Base-by-base conservation (phyloP, 2,329 filamentous ascomycete species). In the Calonectria hawksworthii region DNA sequence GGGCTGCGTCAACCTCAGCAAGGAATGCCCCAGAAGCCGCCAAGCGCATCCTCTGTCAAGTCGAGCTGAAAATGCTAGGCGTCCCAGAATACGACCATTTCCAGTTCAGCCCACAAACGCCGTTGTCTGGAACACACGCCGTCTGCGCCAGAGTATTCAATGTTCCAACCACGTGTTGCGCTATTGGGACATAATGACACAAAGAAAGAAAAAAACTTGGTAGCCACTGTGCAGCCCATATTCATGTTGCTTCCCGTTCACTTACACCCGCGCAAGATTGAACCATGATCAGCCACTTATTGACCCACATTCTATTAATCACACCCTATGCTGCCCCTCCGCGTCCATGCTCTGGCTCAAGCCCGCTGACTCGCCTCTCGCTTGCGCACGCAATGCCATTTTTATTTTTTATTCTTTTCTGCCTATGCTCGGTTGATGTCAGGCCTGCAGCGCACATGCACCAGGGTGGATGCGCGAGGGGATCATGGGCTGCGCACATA, bases 281-380 rank as follows among this genome's bases (percentile, higher is more conserved):
- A 73, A 73, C 66, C 66, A 66, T 54, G 71, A 78, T 79, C 74
- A 50, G 76, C 76, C 78, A 79, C 77, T 71, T 76, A 70, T 56
- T 47, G 54, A 50, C 69, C 78, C 73, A 77, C 71, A 65, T 78
- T 75, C 68, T 73, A 76, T 77, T 80, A 54, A 73, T 74, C 77
- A 68, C 41, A 72, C 71, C 52, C 36, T 50, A n/a, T 21, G 5
- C 16, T 51, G 30, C 21, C n/a, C 50, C 41, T 44, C 38, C 18
- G 41, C 28, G 30, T 30, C 44, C 41, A 36, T 50, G 38, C 52
- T 38, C 23, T 41, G 32, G 51, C n/a, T 50, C 51, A 26, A 23
- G 44, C 28, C 34, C 34, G 26, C 41, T 16, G 4, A 52, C 54
- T 41, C 68, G 34, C 63, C 38, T 52, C 38, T 38, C 10, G n/a